Percentiles rank a stretch among this genome's conserved stretches.
Evolutionary conservation across 1,139 yeast genomes (phyloP).

Genomic region (Ashbya aceris): DNA sequence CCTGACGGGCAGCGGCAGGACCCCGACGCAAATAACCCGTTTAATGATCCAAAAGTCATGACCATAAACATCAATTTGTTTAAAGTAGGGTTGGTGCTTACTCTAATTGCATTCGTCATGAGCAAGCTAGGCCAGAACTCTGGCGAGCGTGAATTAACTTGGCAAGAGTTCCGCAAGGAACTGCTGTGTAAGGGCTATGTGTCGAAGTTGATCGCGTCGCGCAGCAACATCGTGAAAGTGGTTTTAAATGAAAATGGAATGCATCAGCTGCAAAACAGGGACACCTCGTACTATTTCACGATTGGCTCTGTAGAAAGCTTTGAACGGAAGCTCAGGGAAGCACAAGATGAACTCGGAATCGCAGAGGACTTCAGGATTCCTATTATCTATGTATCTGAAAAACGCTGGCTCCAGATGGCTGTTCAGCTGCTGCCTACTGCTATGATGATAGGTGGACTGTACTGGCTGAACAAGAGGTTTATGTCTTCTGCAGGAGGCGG

Average conservation of each 20-base stretch:
- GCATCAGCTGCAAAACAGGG: slow-evolving; percentile 32
- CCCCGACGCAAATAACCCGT: slow-evolving; percentile 1
- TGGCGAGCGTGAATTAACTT: slow-evolving; percentile 33
- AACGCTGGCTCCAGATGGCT: slow-evolving; percentile 46
- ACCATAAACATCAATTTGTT: slow-evolving; percentile 29
- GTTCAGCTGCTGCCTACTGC: slow-evolving; percentile 62
- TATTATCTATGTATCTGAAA: slow-evolving; percentile 51
- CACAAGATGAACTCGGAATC: slow-evolving; percentile 53
- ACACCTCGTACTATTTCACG: slow-evolving; percentile 44
- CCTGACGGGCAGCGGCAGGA: background rate
- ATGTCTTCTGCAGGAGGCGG: slow-evolving; percentile 42
- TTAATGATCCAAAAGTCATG: slow-evolving; percentile 27
- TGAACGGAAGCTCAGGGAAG: slow-evolving; percentile 55
- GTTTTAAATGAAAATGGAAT: slow-evolving; percentile 52
- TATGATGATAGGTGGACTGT: slow-evolving; percentile 59
- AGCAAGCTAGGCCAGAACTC: slow-evolving; percentile 25
- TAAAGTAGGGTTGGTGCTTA: slow-evolving; percentile 28
- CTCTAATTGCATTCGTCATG: slow-evolving; percentile 26
- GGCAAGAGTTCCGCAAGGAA: slow-evolving; percentile 61
- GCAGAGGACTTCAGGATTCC: slow-evolving; percentile 57
- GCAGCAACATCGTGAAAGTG: slow-evolving; percentile 57
- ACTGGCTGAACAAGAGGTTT: slow-evolving; percentile 57
- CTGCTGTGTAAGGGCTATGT: slow-evolving; percentile 59
- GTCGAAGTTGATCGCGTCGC: slow-evolving; percentile 55
- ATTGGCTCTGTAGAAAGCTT: slow-evolving; percentile 68